These are phyloP conservation scores for Metarhizium humberi DNA, from an alignment of 2,329 filamentous ascomycete genomes.

Conservation along the genomic window DNA sequence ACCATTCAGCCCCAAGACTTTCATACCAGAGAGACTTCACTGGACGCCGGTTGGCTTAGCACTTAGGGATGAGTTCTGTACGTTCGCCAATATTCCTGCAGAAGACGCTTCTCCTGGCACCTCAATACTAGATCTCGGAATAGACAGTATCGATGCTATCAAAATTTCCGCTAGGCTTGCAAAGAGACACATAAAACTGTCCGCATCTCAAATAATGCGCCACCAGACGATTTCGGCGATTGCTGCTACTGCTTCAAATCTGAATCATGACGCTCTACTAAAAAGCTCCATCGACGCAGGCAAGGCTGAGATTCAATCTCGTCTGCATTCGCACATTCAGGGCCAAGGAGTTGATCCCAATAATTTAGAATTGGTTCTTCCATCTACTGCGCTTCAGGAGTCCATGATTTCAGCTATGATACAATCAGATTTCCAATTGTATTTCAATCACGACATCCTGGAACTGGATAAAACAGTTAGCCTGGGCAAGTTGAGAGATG, in stretches of 20 bases:
- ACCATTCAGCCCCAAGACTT: not conserved
- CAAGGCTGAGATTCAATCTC: conserved; percentile 2
- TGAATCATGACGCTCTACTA: conserved; percentile 24
- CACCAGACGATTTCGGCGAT: conserved; percentile 52
- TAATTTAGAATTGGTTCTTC: conserved; percentile 51
- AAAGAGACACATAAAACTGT: conserved; percentile 46
- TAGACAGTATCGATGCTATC: conserved; percentile 89
- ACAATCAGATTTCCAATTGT: conserved; percentile 60
- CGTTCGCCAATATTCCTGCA: conserved; percentile 44
- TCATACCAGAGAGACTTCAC: not conserved
- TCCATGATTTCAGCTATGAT: conserved; percentile 79
- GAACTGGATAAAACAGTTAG: conserved; percentile 48
- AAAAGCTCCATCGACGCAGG: too few species aligned
- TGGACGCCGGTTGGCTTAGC: conserved; percentile 29
- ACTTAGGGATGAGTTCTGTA: conserved; percentile 54
- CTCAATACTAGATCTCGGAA: conserved; percentile 70
- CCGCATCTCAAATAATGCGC: conserved; percentile 71
- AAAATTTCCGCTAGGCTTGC: conserved; percentile 68
- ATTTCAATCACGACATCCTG: conserved; percentile 79
- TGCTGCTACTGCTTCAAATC: conserved; percentile 18
- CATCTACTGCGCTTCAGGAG: conserved; percentile 77
- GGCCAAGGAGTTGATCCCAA: conserved; percentile 23
- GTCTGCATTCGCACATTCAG: conserved; percentile 29
- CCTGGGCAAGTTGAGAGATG: conserved; percentile 41
- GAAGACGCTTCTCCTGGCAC: conserved; percentile 45